Conservation (phyloP, 331 rosid species). For the Acacia pycnantha region DNA sequence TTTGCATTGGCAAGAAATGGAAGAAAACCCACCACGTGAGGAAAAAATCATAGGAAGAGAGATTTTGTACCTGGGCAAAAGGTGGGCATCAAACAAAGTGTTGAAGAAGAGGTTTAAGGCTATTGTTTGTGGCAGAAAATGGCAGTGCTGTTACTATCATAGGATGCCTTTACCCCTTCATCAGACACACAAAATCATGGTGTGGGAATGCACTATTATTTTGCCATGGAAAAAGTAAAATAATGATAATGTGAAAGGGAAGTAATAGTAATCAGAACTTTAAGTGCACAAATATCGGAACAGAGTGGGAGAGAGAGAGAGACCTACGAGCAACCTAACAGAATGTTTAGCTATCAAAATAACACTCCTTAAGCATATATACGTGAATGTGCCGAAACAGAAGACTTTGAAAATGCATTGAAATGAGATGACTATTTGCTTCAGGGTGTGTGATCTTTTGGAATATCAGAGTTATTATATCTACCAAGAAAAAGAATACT, state of each 20-base stretch:
- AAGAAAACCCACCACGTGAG: background rate
- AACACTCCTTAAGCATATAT: background rate
- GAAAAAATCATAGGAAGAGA: background rate
- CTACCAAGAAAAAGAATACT: background rate
- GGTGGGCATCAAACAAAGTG: constrained; percentile 34
- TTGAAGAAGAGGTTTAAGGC: constrained; percentile 1
- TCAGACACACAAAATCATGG: constrained; percentile 40
- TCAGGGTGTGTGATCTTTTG: background rate
- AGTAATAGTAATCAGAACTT: constrained; percentile 20
- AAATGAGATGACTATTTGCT: background rate
- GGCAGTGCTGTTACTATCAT: constrained; percentile 31
- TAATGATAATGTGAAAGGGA: constrained; percentile 25
- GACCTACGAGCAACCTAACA: background rate
- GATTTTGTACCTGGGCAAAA: constrained; percentile 30
- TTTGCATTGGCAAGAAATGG: background rate
- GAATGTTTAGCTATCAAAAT: background rate
- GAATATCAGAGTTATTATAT: background rate
- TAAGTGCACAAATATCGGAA: constrained; percentile 17
- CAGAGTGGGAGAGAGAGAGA: background rate
- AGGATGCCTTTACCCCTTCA: constrained; percentile 45
- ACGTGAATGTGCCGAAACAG: background rate
- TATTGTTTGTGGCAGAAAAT: background rate
- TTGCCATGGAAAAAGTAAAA: background rate
- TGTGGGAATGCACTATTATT: background rate
- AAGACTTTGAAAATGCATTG: background rate